Evolutionary conservation across 306 rosid species (phyloP), one percentile per base, ranked within the genome.

Genomic region (Morella rubra): DNA sequence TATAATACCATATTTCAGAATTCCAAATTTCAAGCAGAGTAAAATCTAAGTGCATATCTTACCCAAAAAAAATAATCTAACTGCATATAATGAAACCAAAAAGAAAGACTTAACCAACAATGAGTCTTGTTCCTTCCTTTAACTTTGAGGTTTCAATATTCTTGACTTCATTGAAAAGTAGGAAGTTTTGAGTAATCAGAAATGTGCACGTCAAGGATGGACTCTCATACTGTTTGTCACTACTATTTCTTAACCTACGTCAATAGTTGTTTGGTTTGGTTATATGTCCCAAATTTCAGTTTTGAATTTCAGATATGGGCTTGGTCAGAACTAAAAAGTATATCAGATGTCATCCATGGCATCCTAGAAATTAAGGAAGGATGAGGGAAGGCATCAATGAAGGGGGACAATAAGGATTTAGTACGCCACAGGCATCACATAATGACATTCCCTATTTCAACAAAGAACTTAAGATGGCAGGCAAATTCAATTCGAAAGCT

Each of bases 1-100:
- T 67, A 44, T 71, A 76, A 55, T 54, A 81, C 20, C 69, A 81
- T 53, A 80, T 76, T 69, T 69, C 78, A 27, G 60, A 82, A 52
- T 59, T 65, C 69, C 32, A 2, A 16, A 76, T 52, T 77, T 73
- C 47, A 59, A 58, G 77, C 73, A 80, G 75, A 71, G 66, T 52
- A 54, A 80, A 72, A 72, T 73, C 55, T 71, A 46, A 5, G 58
- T 42, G 20, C 69, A 71, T 42, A 27, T 27, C 32, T 27, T 27
- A 27, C 1, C 32, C 32, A 27, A 75, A 69, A 52, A 68, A 71
- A 69, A 69, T 77, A 81, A 61, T 62, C 24, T 27, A 71, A 37
- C 24, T 27, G 32, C 32, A 27, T 27, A 27, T 27, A 27, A 27
- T 27, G 32, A 27, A 27, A 27, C 32, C 32, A 27, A 27, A 27